Base-by-base conservation (phyloP, 306 rosid species). In the Cotoneaster glaucophyllus region DNA sequence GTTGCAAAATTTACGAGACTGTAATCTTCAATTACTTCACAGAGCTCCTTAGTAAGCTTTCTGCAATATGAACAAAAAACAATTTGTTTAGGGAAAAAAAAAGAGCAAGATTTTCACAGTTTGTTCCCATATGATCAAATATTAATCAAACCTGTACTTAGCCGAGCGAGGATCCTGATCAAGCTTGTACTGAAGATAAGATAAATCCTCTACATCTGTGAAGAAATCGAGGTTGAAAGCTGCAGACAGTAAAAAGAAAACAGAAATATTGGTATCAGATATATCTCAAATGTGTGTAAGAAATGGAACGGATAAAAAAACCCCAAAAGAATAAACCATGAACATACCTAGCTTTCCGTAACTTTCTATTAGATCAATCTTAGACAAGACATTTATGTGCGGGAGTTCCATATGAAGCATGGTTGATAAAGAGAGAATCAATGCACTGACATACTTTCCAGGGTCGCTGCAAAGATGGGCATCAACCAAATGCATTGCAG, bases 391-490 rank as follows among this genome's bases (percentile, higher is more conserved):
- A 76, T 92, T 92, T 77, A 95, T 11, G 78, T 92, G 97, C 14
- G 98, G 97, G 62, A 95, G 93, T 79, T 95, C 98, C 82, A 92
- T 73, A 83, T 95, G 98, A 39, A 95, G 83, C 98, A 90, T 92
- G 64, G 96, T 92, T 37, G 98, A 88, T 82, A 92, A 76, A 82
- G 97, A 86, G 81, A 95, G 94, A 78, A 92, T 85, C 90, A 94
- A 82, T 34, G 96, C 92, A 76, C 97, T 94, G 44, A 88, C 84
- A 81, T 95, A 95, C 85, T 95, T 95, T 65, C 93, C 97, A 77
- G 98, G 91, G 85, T 95, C 98, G 76, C 97, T 86, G 82, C 98
- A 92, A 85, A 95, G 97, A 83, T 92, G 97, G 63, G 97, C 88
- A 78, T 95, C 97, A 73, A 95, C 86, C 87, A 95, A 87, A 87